Evolutionary conservation across 768 basidiomycete genomes (phyloP).

Genomic region (Lactarius quietus): DNA sequence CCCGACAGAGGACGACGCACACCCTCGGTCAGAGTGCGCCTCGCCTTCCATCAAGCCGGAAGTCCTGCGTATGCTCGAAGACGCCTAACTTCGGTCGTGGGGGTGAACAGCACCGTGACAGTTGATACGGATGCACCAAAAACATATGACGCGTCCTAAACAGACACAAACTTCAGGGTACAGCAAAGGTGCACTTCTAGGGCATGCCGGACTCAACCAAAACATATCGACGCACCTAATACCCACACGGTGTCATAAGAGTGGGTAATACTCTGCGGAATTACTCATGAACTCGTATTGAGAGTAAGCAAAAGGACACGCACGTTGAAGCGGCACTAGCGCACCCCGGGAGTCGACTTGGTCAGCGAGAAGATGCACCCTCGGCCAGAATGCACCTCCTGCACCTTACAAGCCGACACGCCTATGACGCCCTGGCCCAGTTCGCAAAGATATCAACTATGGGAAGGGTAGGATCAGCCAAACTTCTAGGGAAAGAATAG

Average conservation of each 20-base stretch:
- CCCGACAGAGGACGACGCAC: not conserved
- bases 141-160: not conserved
- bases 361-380: not conserved
- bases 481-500: not conserved
- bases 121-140: not conserved
- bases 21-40: slow-evolving; percentile 12
- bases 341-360: not conserved
- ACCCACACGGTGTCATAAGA: not conserved
- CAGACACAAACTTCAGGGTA: not conserved
- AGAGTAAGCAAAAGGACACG: not conserved
- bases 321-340: not conserved
- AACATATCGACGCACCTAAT: not conserved
- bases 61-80: not conserved
- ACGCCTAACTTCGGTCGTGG: not conserved
- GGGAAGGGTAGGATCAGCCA: not conserved
- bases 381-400: slow-evolving; percentile 12
- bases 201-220: not conserved
- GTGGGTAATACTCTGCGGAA: not conserved
- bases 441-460: not conserved
- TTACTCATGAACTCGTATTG: not conserved
- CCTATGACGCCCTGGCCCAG: not conserved
- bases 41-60: not conserved
- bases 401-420: not conserved
- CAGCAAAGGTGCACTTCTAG: not conserved
- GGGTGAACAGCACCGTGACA: not conserved